These are phyloP conservation scores for Podosphaera fusca DNA, from an alignment of 2,329 filamentous ascomycete genomes.

Conservation along the genomic window DNA sequence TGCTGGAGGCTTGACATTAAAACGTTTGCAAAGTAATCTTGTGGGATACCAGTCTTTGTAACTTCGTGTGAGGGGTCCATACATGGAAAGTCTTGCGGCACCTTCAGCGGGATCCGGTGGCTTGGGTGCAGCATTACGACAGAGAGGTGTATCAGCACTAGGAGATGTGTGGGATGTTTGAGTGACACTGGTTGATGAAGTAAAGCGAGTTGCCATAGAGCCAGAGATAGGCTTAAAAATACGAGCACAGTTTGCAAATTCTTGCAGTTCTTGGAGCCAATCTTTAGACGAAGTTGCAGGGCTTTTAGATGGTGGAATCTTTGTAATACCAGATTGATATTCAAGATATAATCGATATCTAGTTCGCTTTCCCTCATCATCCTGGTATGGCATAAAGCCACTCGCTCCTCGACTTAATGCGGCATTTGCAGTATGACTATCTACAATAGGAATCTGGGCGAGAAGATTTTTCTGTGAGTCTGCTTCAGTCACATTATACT, in stretches of 20 bases:
- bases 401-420: constrained; percentile 41
- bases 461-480: constrained; percentile 35
- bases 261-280: constrained; percentile 54
- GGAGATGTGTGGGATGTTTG: constrained; percentile 14
- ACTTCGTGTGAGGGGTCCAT: constrained; percentile 63
- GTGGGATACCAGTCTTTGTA: constrained; percentile 54
- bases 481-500: constrained; percentile 36
- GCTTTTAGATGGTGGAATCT: constrained; percentile 29
- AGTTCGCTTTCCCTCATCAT: constrained; percentile 55
- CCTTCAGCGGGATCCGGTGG: constrained; percentile 57
- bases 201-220: constrained; percentile 84
- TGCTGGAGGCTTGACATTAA: constrained; percentile 60
- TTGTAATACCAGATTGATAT: constrained; percentile 39
- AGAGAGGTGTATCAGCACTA: constrained; percentile 20
- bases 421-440: constrained; percentile 42
- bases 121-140: constrained; percentile 25
- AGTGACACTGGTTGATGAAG: constrained; percentile 34
- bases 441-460: constrained; percentile 37
- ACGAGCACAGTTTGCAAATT: constrained; percentile 48
- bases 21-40: constrained; percentile 76
- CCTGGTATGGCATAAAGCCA: constrained; percentile 62
- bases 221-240: constrained; percentile 86
- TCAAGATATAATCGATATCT: constrained; percentile 70
- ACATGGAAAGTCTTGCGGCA: constrained; percentile 81
- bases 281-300: constrained; percentile 35